A percentile compares a stretch with the other conserved stretches of the same genome.
phyloP scores from a whole-genome alignment of 2,329 filamentous ascomycete genomes.

The Pleomassaria siparia region DNA sequence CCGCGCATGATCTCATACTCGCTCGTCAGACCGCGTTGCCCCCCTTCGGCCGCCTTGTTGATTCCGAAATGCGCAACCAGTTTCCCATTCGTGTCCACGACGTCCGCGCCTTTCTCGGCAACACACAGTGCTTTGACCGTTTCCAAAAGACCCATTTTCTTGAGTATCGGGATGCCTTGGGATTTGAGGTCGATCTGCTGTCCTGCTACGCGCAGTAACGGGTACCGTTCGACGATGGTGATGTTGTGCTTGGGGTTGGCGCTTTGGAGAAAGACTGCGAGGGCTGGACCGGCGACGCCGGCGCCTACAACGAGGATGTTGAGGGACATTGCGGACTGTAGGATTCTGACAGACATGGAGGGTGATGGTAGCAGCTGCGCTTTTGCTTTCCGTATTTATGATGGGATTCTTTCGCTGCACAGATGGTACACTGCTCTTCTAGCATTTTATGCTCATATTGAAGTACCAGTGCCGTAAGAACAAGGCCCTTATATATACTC shows the following conservation, averaged over 20 bases:
- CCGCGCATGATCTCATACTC: slow-evolving; percentile 63
- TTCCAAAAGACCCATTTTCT: slow-evolving; percentile 52
- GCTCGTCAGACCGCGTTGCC: slow-evolving; percentile 43
- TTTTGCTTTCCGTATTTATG: too few species aligned
- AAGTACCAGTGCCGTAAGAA: too few species aligned
- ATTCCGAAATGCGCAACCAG: slow-evolving; percentile 41
- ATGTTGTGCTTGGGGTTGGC: slow-evolving; percentile 35
- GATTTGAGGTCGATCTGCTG: slow-evolving; percentile 56
- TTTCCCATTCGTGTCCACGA: slow-evolving; percentile 45
- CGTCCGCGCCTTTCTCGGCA: slow-evolving; percentile 48
- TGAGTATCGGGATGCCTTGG: slow-evolving; percentile 51
- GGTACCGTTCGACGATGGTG: slow-evolving; percentile 48
- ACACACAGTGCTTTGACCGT: slow-evolving; percentile 40
- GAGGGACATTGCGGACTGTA: slow-evolving; percentile 13
- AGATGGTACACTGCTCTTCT: too few species aligned
- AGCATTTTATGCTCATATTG: too few species aligned
- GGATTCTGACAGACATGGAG: not conserved
- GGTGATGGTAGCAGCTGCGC: too few species aligned
- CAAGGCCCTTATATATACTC: too few species aligned
- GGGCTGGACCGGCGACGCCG: slow-evolving; percentile 35
- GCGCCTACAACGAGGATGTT: slow-evolving; percentile 34
- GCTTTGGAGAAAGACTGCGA: slow-evolving; percentile 55
- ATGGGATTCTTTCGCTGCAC: too few species aligned
- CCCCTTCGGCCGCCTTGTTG: slow-evolving; percentile 45
- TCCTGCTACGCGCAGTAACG: slow-evolving; percentile 49